Base-by-base conservation (phyloP, 768 basidiomycete genomes). In the Crepidotus variabilis region DNA sequence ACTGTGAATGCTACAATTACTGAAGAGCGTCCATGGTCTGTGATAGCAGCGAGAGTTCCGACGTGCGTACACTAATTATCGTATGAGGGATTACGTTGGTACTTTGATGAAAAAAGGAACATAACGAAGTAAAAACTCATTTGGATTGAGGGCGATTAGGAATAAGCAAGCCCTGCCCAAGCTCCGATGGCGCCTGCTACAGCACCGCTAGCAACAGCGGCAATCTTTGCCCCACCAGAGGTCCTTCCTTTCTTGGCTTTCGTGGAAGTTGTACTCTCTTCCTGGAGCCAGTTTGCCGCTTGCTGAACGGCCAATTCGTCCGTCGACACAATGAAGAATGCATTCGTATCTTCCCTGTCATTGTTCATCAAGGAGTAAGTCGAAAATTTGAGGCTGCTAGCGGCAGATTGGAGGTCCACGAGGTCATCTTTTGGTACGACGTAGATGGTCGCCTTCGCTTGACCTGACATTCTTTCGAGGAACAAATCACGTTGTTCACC, bases 401-500 rank as follows among this genome's bases (percentile, higher is more conserved):
- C 82, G 3, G 73, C 69, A 4, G 63, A 60, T 45, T 70, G 67
- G 23, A 83, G 72, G 20, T 58, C 65, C 18, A 72, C 66, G 18
- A 84, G 67, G 56, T 83, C 81, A 6, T 66, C 66, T 51, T 73
- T 72, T 14, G 78, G 76, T 22, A 85, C 63, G 45, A 77, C 71
- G 59, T 82, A 79, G 35, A 84, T 69, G 3, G 74, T 79, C 2
- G 85, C 83, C 28, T 75, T 63, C 1, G 76, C 77, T 60, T 68
- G 70, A 56, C 64, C 64, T 22, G 67, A 65, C 53, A 87, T 75
- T 50, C 72, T 74, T 6, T 75, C 67, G 22, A 84, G 63, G 68
- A 86, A 86, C 8, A 65, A 51, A 47, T 78, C 73, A 23, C 84
- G 81, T 61, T 85, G 75, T 52, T 78, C 77, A 22, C 72, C 61